Evolutionary conservation across 805 yeast species (phyloP), one percentile per base, ranked within the genome.

Genomic region (Metschnikowia borealis): DNA sequence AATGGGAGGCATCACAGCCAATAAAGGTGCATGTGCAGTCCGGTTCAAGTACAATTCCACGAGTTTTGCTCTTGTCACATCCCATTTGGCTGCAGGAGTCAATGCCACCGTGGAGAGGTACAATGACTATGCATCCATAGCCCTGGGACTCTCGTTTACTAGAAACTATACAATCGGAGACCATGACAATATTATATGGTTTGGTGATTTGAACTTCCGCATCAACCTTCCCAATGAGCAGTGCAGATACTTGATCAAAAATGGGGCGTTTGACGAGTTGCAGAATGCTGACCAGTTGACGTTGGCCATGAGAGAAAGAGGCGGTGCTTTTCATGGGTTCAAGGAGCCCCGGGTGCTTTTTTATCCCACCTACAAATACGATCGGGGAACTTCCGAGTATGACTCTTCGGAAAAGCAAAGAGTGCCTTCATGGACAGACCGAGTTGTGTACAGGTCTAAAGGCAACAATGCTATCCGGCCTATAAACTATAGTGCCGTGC

Each of bases 401-500:
- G 98, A 92, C 65, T 77, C 95, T 1, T 85, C 96, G 10, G 99
- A 92, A 58, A 92, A 92, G 64, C 92, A 85, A 54, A 78, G 99
- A 59, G 84, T 88, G 3, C 99, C 99, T 1, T 86, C 97, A 0
- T 92, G 98, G 97, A 92, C 98, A 0, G 99, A 92, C 66, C 75
- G 99, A 61, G 85, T 89, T 49, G 70, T 92, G 44, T 84, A 77
- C 60, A 74, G 77, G 52, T 89, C 95, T 36, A 65, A 72, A 3
- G 69, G 69, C 15, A 57, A 54, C 8, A 57, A 56, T 13, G 46
- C 42, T 6, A 60, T 90, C 38, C 68, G 73, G 38, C 94, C 89
- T 43, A 62, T 83, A 54, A 82, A 82, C 47, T 94, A 94, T 64
- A 79, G 83, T 48, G 80, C 85, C 45, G 82, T 83, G 1, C 81